Evolutionary conservation across 2,329 filamentous ascomycete species (phyloP).

Genomic region (Penicillium sclerotiorum): DNA sequence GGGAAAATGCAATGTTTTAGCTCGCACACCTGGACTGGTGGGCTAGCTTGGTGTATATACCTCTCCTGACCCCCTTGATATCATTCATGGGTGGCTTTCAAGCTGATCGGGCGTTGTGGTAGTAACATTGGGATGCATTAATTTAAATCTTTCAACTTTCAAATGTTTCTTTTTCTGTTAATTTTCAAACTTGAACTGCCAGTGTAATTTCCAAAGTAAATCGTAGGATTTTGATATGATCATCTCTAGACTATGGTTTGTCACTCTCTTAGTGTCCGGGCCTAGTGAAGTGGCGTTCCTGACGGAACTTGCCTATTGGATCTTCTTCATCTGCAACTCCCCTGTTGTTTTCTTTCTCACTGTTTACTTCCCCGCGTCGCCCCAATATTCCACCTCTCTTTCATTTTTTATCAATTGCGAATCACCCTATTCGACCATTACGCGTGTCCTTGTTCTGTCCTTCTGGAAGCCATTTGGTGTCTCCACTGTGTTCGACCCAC

Average conservation of each 20-base stretch:
- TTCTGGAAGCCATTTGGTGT: background rate
- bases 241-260: background rate
- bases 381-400: background rate
- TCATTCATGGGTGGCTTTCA: slow-evolving; percentile 19
- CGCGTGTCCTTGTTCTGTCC: too few relatives aligned
- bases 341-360: slow-evolving; percentile 4
- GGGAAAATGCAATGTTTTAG: background rate
- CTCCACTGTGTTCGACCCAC: slow-evolving; percentile 6
- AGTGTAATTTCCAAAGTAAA: too few relatives aligned
- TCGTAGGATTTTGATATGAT: background rate
- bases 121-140: too few relatives aligned
- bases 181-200: too few relatives aligned
- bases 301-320: slow-evolving; percentile 15
- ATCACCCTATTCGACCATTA: too few relatives aligned
- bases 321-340: background rate
- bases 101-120: slow-evolving; percentile 16
- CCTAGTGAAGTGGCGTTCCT: slow-evolving; percentile 10
- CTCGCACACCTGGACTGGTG: slow-evolving; percentile 6
- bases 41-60: slow-evolving; percentile 25
- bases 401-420: too few relatives aligned
- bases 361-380: background rate
- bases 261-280: slow-evolving; percentile 5
- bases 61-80: slow-evolving; percentile 22
- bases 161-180: too few relatives aligned
- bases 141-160: too few relatives aligned